These are phyloP conservation scores for Blastobotrys indianensis DNA, from an alignment of 1,139 yeast genomes.

Conservation along the genomic window DNA sequence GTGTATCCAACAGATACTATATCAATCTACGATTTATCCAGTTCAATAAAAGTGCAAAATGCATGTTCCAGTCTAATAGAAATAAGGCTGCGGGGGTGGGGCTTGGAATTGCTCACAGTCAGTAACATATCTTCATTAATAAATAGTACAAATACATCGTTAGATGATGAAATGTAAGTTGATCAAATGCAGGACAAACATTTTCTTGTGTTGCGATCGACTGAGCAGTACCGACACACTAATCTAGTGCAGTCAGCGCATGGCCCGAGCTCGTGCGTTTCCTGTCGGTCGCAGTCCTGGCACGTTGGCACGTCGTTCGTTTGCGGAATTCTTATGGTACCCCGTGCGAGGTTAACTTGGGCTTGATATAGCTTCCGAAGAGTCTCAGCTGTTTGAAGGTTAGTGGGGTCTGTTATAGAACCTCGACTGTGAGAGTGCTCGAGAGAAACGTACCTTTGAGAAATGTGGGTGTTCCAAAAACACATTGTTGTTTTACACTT, in stretches of 20 bases:
- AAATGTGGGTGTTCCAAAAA: slow-evolving; percentile 1
- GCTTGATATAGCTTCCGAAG: slow-evolving; percentile 12
- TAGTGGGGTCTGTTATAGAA: background rate
- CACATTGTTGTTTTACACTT: background rate
- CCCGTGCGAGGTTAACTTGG: slow-evolving; percentile 10
- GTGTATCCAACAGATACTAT: no score
- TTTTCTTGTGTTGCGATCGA: slow-evolving; percentile 2
- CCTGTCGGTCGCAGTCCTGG: slow-evolving; percentile 12
- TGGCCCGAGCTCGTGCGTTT: slow-evolving; percentile 4
- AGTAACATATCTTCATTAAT: background rate
- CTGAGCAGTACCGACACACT: slow-evolving; percentile 14
- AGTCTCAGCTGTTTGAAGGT: slow-evolving; percentile 7
- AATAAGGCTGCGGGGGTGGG: no score
- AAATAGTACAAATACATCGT: background rate
- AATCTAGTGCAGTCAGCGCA: slow-evolving; percentile 10
- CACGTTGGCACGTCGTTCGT: slow-evolving; percentile 2
- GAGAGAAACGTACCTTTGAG: background rate
- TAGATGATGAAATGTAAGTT: background rate
- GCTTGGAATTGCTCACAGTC: no score
- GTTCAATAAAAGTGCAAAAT: no score
- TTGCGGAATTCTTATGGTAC: background rate
- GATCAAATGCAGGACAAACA: slow-evolving; percentile 7
- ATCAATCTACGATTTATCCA: no score
- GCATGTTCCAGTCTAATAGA: no score
- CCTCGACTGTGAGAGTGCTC: background rate